These are phyloP conservation scores for Herpetospermum pedunculosum DNA, from an alignment of 306 rosid genomes.

Conservation along the genomic window DNA sequence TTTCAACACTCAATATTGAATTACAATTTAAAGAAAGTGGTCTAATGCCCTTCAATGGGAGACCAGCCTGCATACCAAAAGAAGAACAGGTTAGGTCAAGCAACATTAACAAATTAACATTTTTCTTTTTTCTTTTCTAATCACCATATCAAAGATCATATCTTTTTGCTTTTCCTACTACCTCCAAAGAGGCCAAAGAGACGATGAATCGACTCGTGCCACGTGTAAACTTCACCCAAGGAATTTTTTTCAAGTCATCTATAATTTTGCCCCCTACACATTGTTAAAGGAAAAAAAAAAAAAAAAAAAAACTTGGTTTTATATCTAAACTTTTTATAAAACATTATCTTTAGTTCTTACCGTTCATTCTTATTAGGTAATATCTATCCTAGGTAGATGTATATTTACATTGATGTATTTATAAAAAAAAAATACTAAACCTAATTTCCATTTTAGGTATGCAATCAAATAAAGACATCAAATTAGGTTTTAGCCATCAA, in stretches of 20 bases:
- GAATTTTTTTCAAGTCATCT: not conserved
- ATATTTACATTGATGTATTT: too few species aligned
- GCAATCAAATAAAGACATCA: too few species aligned
- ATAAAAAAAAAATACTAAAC: too few species aligned
- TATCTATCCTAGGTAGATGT: too few species aligned
- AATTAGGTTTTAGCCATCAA: too few species aligned
- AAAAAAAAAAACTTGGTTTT: not conserved
- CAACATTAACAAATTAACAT: not conserved
- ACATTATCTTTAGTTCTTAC: not conserved
- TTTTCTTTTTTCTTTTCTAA: not conserved
- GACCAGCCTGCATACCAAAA: constrained; percentile 5
- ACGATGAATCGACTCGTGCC: not conserved
- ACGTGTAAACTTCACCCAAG: not conserved
- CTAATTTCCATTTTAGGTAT: too few species aligned
- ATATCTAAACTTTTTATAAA: not conserved
- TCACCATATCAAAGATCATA: constrained; percentile 3
- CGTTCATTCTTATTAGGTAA: too few species aligned
- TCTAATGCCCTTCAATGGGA: not conserved
- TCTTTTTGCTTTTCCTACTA: not conserved
- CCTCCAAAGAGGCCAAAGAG: not conserved
- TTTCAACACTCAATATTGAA: not conserved
- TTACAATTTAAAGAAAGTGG: not conserved
- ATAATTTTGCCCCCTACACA: not conserved
- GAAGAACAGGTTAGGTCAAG: constrained; percentile 6
- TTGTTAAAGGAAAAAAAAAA: not conserved